Base-by-base conservation (phyloP, 2,329 filamentous ascomycete species). In the Leptographium lundbergii region DNA sequence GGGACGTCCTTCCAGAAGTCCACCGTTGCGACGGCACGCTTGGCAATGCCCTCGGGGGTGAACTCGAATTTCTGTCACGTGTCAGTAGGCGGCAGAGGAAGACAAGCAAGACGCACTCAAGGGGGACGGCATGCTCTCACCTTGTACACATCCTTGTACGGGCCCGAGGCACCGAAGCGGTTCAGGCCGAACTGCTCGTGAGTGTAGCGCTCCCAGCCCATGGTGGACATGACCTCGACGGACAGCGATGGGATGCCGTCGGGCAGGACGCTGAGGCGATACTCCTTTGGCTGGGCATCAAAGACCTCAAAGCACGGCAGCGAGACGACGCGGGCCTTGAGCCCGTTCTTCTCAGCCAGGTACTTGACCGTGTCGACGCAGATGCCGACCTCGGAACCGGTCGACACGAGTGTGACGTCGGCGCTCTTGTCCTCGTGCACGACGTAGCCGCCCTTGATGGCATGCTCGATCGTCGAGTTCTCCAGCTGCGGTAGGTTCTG, bases 121-220 rank as follows among this genome's bases (percentile, higher is more conserved):
- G 27, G 9, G 32, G 32, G 32, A 10, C 32, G 32, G 32, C 1
- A 34, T 34, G 39, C 61, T 74, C 81, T 75, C 79, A 80, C 89
- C 81, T 89, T 87, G 84, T 99, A 99, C 62, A 99, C 91, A 69
- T 97, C 87, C 86, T 92, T 92, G 82, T 97, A 97, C 66, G 92
- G 87, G 69, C 92, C 94, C 59, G 89, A 95, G 66, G 92, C 92
- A 85, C 94, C 94, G 76, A 99, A 99, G 73, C 94, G 85, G 87
- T 99, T 99, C 66, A 99, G 85, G 73, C 94, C 94, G 70, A 99
- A 99, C 80, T 99, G 94, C 85, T 99, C 94, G 78, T 99, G 92
- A 61, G 91, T 89, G 80, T 97, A 99, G 75, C 92, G 88, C 84
- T 97, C 91, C 94, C 94, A 99, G 67, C 94, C 94, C 77, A 96